phyloP scores from a whole-genome alignment of 1,139 yeast species.

The Nakaseomyces bracarensis region DNA sequence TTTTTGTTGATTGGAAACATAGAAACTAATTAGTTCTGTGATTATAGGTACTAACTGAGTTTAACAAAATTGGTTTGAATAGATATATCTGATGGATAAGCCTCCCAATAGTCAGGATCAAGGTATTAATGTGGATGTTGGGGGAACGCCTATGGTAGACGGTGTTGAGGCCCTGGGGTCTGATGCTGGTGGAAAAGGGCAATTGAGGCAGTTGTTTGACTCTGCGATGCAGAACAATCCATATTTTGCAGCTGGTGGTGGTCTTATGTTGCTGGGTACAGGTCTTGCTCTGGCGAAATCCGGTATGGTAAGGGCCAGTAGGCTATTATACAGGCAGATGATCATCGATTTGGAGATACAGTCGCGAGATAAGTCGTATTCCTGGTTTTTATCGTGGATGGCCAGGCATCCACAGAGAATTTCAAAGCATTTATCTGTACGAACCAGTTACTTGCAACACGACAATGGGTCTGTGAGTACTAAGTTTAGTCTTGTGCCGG shows the following conservation, averaged over 20 bases:
- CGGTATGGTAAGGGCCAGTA: constrained; percentile 55
- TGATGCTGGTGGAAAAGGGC: constrained; percentile 7
- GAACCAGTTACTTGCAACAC: constrained; percentile 79
- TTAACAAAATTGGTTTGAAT: too few species aligned
- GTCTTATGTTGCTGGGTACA: constrained; percentile 88
- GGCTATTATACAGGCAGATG: constrained; percentile 69
- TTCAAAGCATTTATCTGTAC: constrained; percentile 83
- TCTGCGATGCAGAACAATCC: constrained; percentile 63
- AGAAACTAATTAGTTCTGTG: too few species aligned
- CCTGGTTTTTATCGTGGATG: constrained; percentile 98
- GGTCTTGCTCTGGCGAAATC: constrained; percentile 71
- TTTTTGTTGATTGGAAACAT: too few species aligned
- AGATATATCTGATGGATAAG: too few species aligned
- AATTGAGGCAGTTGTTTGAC: background rate
- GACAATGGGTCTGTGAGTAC: constrained; percentile 89
- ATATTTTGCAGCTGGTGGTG: constrained; percentile 96
- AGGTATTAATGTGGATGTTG: too few species aligned
- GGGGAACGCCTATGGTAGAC: too few species aligned
- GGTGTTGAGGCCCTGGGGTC: background rate
- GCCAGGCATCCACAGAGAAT: constrained; percentile 63
- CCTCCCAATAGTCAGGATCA: too few species aligned
- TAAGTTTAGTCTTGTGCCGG: constrained; percentile 88
- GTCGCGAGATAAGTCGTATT: constrained; percentile 84
- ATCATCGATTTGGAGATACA: constrained; percentile 91
- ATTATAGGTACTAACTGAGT: too few species aligned